Percentiles rank a stretch among this genome's conserved stretches.
Conservation (phyloP, 352 stramenopile genomes). For the Peronospora belbahrii region DNA sequence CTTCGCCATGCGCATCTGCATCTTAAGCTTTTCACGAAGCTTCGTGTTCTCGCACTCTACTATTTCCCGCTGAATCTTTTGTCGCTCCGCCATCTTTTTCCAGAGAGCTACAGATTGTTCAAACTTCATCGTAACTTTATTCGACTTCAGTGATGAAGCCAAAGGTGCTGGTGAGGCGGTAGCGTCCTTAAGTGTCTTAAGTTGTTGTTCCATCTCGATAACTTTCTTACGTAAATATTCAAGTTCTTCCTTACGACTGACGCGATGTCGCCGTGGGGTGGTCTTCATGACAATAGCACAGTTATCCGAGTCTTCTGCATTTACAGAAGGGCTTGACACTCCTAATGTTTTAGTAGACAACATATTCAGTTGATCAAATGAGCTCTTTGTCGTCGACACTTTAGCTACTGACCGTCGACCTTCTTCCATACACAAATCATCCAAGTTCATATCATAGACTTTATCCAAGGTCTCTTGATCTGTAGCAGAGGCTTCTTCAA, state of each 20-base stretch:
- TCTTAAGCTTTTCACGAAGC: slow-evolving; percentile 39
- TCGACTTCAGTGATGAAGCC: background rate
- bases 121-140: slow-evolving; percentile 5
- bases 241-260: slow-evolving; percentile 31
- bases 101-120: slow-evolving; percentile 30
- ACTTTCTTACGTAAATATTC: slow-evolving; percentile 31
- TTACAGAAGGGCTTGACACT: no score
- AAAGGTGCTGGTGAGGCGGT: background rate
- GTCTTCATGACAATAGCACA: background rate
- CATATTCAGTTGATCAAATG: no score
- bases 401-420: background rate
- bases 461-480: background rate
- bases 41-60: slow-evolving; percentile 36
- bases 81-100: slow-evolving; percentile 35
- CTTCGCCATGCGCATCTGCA: slow-evolving; percentile 32
- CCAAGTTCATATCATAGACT: no score
- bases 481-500: background rate
- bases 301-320: background rate
- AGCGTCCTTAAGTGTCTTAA: slow-evolving; percentile 14
- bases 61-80: slow-evolving; percentile 22
- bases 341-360: no score
- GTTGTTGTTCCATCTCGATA: slow-evolving; percentile 23
- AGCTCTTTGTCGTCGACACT: no score
- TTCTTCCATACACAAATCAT: no score
- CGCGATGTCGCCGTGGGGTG: slow-evolving; percentile 10